phyloP scores from a whole-genome alignment of 2,329 filamentous ascomycete species.

The Aspergillus aculeatinus region DNA sequence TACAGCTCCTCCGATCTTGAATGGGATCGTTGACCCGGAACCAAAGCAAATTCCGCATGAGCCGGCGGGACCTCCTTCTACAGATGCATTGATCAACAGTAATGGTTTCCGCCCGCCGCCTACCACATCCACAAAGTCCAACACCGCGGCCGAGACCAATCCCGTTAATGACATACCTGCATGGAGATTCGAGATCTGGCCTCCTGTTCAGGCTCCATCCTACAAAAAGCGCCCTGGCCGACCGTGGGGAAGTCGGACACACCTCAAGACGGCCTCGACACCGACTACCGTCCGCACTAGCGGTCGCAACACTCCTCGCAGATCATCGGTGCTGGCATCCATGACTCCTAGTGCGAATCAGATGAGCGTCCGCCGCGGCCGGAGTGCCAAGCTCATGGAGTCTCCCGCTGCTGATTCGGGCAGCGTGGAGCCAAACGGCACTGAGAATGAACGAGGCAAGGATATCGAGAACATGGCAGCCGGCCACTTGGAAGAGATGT shows the following conservation, averaged over 20 bases:
- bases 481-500: slow-evolving; percentile 5
- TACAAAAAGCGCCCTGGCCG: slow-evolving; percentile 40
- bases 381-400: slow-evolving; percentile 35
- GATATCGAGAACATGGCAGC: slow-evolving; percentile 9
- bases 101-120: slow-evolving; percentile 29
- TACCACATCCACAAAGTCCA: slow-evolving; percentile 16
- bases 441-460: slow-evolving; percentile 19
- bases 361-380: slow-evolving; percentile 34
- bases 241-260: slow-evolving; percentile 35
- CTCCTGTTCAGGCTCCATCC: slow-evolving; percentile 39
- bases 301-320: slow-evolving; percentile 39
- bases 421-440: slow-evolving; percentile 24
- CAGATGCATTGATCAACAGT: slow-evolving; percentile 26
- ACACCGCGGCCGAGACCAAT: slow-evolving; percentile 21
- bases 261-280: slow-evolving; percentile 26
- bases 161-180: slow-evolving; percentile 41
- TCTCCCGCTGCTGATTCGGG: slow-evolving; percentile 29
- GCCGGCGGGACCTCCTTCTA: slow-evolving; percentile 39
- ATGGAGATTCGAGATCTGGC: slow-evolving; percentile 45
- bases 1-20: slow-evolving; percentile 10
- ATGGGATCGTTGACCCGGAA: slow-evolving; percentile 17
- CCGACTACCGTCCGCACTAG: slow-evolving; percentile 35
- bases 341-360: slow-evolving; percentile 32
- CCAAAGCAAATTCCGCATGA: slow-evolving; percentile 23
- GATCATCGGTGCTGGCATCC: slow-evolving; percentile 29